A percentile compares a stretch with the other conserved stretches of the same genome.
These are phyloP conservation scores for Aureobasidium sp. DNA, from an alignment of 2,329 filamentous ascomycete species.

Conservation along the genomic window DNA sequence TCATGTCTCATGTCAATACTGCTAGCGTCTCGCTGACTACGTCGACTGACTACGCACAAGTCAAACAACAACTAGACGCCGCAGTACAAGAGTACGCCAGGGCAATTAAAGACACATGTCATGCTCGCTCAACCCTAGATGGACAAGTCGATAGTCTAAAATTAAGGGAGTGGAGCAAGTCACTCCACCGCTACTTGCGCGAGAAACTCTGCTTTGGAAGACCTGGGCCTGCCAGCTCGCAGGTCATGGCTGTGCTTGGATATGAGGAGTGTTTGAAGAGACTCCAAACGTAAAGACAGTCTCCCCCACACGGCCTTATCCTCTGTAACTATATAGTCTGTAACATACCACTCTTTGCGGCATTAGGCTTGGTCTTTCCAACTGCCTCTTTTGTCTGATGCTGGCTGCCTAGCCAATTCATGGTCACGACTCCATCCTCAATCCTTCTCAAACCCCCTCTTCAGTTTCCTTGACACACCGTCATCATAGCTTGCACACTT, in stretches of 20 bases:
- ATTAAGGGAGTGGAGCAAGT: constrained; percentile 22
- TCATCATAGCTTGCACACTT: neutral
- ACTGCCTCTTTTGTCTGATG: neutral
- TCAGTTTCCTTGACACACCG: neutral
- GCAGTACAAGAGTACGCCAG: neutral
- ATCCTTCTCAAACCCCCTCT: neutral
- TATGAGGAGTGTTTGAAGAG: constrained; percentile 41
- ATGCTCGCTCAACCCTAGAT: neutral
- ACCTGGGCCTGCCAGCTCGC: constrained; percentile 44
- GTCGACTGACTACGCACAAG: neutral
- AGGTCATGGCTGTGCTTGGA: constrained; percentile 48
- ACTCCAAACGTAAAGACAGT: neutral
- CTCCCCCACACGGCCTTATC: neutral
- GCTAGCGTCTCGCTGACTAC: neutral
- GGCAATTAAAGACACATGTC: neutral
- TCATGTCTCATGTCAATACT: neutral
- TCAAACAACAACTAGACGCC: neutral
- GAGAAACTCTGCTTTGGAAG: constrained; percentile 46
- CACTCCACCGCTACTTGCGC: constrained; percentile 48
- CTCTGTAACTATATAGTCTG: neutral
- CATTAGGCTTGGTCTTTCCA: neutral
- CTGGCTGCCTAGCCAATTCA: neutral
- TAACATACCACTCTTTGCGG: neutral
- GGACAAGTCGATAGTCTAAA: constrained; percentile 16
- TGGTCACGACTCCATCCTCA: neutral